phyloP scores from a whole-genome alignment of 768 basidiomycete species.

The Lyophyllum atratum region DNA sequence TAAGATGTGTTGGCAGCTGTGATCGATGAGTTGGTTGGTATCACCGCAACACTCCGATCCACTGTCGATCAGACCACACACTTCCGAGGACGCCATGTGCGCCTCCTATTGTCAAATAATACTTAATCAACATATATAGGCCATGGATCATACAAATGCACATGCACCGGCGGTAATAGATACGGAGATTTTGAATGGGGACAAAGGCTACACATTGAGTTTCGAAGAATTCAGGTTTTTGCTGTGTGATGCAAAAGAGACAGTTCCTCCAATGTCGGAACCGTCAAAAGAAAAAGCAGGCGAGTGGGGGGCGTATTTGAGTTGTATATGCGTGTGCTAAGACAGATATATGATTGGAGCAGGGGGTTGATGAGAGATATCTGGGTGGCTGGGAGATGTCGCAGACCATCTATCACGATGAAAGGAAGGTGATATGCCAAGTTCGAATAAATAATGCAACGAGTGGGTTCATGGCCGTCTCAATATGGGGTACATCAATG shows the following conservation, averaged over 20 bases:
- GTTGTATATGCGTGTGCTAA: neutral
- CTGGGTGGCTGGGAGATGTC: neutral
- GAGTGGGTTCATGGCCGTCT: neutral
- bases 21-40: no score
- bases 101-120: neutral
- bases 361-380: neutral
- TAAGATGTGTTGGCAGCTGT: no score
- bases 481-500: constrained; percentile 10
- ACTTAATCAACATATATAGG: constrained; percentile 6
- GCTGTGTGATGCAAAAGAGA: neutral
- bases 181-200: neutral
- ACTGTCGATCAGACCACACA: no score
- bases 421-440: constrained; percentile 3
- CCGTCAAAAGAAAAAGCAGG: neutral
- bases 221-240: constrained; percentile 1
- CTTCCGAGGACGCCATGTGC: no score
- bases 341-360: neutral
- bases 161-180: constrained; percentile 6
- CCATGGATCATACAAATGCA: constrained; percentile 8
- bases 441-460: constrained; percentile 12
- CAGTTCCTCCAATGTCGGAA: constrained; percentile 2
- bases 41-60: no score
- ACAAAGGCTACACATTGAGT: constrained; percentile 4
- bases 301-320: constrained; percentile 3
- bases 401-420: neutral